Base-by-base conservation (phyloP, 78 protist genomes). In the Dictyostelium brefeldianum region DNA sequence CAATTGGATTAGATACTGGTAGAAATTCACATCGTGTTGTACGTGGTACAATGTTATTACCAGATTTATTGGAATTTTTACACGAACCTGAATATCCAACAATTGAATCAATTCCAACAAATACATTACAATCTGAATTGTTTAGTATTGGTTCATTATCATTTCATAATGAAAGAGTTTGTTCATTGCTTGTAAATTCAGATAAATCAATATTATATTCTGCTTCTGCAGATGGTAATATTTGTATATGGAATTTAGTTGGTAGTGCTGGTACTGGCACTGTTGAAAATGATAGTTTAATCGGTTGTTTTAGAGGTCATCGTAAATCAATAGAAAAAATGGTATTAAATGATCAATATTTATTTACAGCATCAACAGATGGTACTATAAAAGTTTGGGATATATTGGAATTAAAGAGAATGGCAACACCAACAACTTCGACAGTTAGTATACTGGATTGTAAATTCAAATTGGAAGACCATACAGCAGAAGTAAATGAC, bases 21-120 rank as follows among this genome's bases (percentile, higher is more conserved):
- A 65, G 74, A 31, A 74, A 87, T 25, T 73, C 81, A 2, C 67
- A 67, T 50, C 20, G 84, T 10, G 84, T 87, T 3, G 62, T 87
- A 12, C 41, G 93, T 50, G 93, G 93, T 8, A 87, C 93, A 6
- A 87, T 87, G 93, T 18, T 64, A 2, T 51, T 87, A 8, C 93
- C 93, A 22, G 93, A 87, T 62, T 14, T 87, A 22, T 17, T 54
- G 15, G 50, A 62, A 10, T 83, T 77, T 41, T 15, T 87, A 3
- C 59, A 50, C 22, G 48, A 87, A 14, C 18, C 84, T n/a, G 46
- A 18, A n/a, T 43, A 41, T 46, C 64, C 84, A n/a, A 3, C 22
- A 0, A 4, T 77, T 31, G 56, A 29, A 47, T n/a, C 18, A 43
- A 18, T 51, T 3, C 91, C 91, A 10, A 10, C 25, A 4, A 29